phyloP scores from a whole-genome alignment of 305 asterid genomes.

The Solanum hybrid region DNA sequence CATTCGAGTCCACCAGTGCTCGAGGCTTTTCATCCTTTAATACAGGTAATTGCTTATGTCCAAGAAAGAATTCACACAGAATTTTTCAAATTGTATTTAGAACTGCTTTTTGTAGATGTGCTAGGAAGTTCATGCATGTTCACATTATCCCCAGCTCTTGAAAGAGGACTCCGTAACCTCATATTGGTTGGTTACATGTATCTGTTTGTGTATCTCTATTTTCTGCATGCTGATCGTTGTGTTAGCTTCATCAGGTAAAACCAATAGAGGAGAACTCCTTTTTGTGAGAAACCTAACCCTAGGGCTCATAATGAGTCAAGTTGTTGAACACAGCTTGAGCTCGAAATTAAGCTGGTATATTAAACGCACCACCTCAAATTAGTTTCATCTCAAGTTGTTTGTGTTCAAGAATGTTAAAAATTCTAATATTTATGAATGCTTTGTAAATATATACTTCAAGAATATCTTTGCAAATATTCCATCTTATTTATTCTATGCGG shows the following conservation, averaged over 20 bases:
- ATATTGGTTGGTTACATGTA: background rate
- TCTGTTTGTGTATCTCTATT: background rate
- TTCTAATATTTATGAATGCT: background rate
- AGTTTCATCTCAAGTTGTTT: background rate
- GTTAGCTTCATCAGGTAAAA: background rate
- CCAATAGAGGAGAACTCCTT: background rate
- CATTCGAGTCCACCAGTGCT: conserved; percentile 41
- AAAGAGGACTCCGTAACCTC: background rate
- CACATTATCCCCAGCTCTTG: background rate
- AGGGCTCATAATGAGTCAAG: background rate
- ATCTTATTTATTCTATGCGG: background rate
- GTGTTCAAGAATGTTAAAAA: background rate
- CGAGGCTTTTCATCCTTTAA: conserved; percentile 80
- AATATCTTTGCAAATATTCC: background rate
- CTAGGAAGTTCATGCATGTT: background rate
- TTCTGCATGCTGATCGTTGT: background rate
- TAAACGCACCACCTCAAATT: background rate
- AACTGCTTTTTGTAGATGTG: background rate
- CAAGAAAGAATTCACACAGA: background rate
- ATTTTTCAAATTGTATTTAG: background rate
- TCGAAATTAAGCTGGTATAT: background rate
- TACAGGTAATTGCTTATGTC: conserved; percentile 50
- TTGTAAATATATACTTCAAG: background rate
- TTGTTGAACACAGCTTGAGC: background rate
- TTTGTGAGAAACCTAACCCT: background rate